These are phyloP conservation scores for Prototheca cutis DNA, from an alignment of 163 green algal genomes.

Conservation along the genomic window DNA sequence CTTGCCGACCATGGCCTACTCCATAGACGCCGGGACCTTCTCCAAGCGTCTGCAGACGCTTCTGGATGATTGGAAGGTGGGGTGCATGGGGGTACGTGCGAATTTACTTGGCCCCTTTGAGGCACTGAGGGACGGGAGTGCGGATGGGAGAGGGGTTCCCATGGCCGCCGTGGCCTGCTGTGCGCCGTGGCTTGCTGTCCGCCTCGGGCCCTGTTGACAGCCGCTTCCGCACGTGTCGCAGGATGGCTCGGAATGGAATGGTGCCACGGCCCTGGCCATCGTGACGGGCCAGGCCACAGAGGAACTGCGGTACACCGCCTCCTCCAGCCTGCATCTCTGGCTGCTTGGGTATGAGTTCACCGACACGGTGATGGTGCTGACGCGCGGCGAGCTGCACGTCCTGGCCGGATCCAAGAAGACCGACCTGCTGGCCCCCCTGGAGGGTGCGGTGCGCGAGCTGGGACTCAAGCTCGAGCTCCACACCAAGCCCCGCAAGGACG, in stretches of 20 bases:
- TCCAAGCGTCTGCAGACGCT: conserved; percentile 49
- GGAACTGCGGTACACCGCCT: conserved; percentile 87
- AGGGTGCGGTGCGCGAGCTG: conserved; percentile 22
- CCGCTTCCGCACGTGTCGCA: neutral
- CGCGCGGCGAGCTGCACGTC: conserved; percentile 55
- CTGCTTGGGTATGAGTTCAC: conserved; percentile 93
- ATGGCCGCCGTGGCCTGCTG: no score
- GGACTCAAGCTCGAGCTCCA: conserved; percentile 53
- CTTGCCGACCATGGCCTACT: conserved; percentile 18
- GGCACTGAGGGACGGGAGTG: no score
- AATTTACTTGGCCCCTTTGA: no score
- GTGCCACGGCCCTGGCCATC: conserved; percentile 46
- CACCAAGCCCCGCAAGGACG: conserved; percentile 67
- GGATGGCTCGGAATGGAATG: conserved; percentile 11
- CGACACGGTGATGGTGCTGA: conserved; percentile 83
- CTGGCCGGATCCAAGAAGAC: conserved; percentile 80
- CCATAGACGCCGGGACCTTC: conserved; percentile 49
- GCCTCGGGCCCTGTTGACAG: neutral
- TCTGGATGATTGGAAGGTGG: conserved; percentile 63
- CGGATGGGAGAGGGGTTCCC: no score
- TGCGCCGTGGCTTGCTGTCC: no score
- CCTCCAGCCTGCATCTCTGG: conserved; percentile 84
- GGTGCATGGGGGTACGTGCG: no score
- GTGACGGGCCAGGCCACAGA: conserved; percentile 49
- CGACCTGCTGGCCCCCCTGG: conserved; percentile 58